Conservation (phyloP, 2,329 filamentous ascomycete genomes). For the Phialophora tarda region DNA sequence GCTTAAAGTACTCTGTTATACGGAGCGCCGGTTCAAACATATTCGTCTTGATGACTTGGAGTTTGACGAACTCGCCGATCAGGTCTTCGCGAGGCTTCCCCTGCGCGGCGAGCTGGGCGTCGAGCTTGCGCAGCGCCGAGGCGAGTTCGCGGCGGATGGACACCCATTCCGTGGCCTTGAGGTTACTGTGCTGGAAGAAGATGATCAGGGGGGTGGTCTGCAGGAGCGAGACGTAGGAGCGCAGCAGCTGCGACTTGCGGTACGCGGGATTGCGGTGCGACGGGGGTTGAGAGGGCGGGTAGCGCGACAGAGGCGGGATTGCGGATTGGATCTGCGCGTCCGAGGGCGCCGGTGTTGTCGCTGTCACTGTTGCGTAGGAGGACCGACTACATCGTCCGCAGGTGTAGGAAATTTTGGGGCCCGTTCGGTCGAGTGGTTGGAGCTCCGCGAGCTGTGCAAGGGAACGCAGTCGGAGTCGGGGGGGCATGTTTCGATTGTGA, state of each 20-base stretch:
- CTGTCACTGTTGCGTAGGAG: constrained; percentile 52
- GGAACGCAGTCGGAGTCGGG: constrained; percentile 55
- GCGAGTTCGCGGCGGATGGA: constrained; percentile 72
- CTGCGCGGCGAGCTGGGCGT: constrained; percentile 67
- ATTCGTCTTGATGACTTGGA: constrained; percentile 85
- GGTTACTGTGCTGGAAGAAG: constrained; percentile 82
- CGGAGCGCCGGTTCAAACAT: constrained; percentile 86
- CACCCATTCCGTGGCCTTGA: constrained; percentile 75
- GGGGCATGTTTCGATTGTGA: constrained; percentile 53
- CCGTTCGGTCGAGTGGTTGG: constrained; percentile 43
- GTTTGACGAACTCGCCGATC: constrained; percentile 67
- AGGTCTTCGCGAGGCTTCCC: constrained; percentile 48
- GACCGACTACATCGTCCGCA: constrained; percentile 43
- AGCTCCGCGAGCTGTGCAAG: constrained; percentile 45
- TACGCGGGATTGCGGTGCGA: constrained; percentile 85
- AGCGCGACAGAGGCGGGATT: constrained; percentile 55
- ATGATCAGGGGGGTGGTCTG: constrained; percentile 84
- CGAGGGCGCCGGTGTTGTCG: constrained; percentile 59
- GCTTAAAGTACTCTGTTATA: constrained; percentile 81
- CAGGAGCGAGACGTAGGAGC: constrained; percentile 85
- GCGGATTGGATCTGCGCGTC: constrained; percentile 55
- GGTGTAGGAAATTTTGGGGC: constrained; percentile 31
- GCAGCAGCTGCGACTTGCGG: constrained; percentile 86
- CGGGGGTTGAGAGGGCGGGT: constrained; percentile 75
- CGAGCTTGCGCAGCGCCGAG: constrained; percentile 66